Percentiles rank a stretch among this genome's conserved stretches.
Conservation (phyloP, 352 stramenopile genomes). For the Pythium angustatum region DNA sequence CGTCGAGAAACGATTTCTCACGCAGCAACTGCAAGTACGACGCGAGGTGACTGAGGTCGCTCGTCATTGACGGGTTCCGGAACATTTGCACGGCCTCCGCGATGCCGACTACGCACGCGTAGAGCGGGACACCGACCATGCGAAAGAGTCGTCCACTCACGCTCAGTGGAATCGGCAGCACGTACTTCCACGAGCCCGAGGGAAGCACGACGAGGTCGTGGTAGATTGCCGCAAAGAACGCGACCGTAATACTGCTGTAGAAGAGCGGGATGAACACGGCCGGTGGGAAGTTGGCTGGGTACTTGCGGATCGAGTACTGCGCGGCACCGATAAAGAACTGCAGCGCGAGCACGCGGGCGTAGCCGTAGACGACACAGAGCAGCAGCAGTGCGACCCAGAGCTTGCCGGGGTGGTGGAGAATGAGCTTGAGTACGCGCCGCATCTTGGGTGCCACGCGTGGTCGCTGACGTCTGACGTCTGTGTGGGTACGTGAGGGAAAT, state of each 20-base stretch:
- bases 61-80: conserved; percentile 47
- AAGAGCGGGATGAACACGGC: conserved; percentile 60
- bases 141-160: conserved; percentile 48
- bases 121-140: conserved; percentile 67
- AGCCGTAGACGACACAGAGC: conserved; percentile 65
- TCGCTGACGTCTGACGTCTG: not conserved
- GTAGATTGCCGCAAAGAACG: conserved; percentile 42
- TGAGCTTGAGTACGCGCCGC: conserved; percentile 46
- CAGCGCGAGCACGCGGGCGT: conserved; percentile 63
- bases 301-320: conserved; percentile 52
- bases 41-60: conserved; percentile 37
- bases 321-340: conserved; percentile 49
- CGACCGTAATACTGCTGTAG: conserved; percentile 39
- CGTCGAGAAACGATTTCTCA: conserved; percentile 32
- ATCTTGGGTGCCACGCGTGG: conserved; percentile 2
- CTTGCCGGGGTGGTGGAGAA: conserved; percentile 63
- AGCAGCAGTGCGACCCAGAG: conserved; percentile 49
- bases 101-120: conserved; percentile 53
- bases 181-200: conserved; percentile 57
- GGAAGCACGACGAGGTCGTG: conserved; percentile 39
- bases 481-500: no score
- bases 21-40: conserved; percentile 41
- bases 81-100: conserved; percentile 53
- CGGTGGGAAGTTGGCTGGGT: conserved; percentile 59
- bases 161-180: conserved; percentile 65